Evolutionary conservation across 441 rosid genomes (phyloP).

Genomic region (Erodium moschatum): DNA sequence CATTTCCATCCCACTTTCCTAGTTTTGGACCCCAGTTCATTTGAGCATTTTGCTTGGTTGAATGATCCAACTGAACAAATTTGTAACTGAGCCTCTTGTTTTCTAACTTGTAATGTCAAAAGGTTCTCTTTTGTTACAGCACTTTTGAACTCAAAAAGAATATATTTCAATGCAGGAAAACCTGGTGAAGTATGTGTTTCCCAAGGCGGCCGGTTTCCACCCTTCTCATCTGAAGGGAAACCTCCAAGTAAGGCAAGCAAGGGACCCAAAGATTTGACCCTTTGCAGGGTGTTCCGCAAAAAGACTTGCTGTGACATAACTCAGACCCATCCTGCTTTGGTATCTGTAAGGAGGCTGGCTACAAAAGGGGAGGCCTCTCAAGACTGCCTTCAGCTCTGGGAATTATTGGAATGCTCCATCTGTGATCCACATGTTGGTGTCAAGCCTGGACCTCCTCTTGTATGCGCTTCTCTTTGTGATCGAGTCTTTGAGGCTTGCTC

Average conservation of each 20-base stretch:
- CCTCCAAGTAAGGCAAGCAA: slow-evolving; percentile 46
- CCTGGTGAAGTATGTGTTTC: slow-evolving; percentile 42
- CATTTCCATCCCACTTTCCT: background rate
- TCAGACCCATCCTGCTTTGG: slow-evolving; percentile 61
- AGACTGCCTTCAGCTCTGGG: slow-evolving; percentile 66
- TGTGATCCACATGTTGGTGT: slow-evolving; percentile 63
- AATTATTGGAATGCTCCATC: slow-evolving; percentile 67
- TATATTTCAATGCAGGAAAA: slow-evolving; percentile 27
- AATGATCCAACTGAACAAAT: background rate
- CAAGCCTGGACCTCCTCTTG: slow-evolving; percentile 59
- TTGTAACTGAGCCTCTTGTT: background rate
- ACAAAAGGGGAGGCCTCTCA: slow-evolving; percentile 56
- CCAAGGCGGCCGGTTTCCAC: slow-evolving; percentile 59
- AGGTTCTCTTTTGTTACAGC: background rate
- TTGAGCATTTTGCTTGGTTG: background rate
- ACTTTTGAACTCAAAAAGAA: background rate
- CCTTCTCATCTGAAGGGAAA: slow-evolving; percentile 49
- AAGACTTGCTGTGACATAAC: slow-evolving; percentile 61
- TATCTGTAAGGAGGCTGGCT: slow-evolving; percentile 54
- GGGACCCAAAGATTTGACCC: slow-evolving; percentile 55
- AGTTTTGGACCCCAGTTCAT: background rate
- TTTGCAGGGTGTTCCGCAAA: slow-evolving; percentile 62
- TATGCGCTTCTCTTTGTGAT: slow-evolving; percentile 60
- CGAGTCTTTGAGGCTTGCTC: slow-evolving; percentile 61
- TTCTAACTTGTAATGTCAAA: background rate